Evolutionary conservation across 176 grass and related monocot genomes (phyloP), one percentile per base, ranked within the genome.

Genomic region (Puya raimondii): DNA sequence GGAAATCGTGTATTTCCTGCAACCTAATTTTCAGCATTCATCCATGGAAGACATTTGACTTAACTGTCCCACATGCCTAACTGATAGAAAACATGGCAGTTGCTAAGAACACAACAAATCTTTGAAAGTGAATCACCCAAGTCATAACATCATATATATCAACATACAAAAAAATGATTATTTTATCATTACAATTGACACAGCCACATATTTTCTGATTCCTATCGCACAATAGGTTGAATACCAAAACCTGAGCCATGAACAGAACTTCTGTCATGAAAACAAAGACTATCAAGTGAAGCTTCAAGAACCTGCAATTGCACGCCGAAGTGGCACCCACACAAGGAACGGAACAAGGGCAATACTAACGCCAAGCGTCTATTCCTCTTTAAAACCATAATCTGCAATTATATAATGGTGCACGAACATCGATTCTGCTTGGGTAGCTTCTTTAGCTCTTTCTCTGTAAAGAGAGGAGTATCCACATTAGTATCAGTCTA

Each of bases 391-490:
- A 16, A n/a, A 22, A 59, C 16, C 9, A 59, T 59, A 59, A 59
- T 21, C 54, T 59, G 16, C 16, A 2, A 63, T 67, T 16, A 67
- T 15, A 67, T 6, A 33, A 67, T 67, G 10, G 29, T 49, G 65
- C 65, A 67, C 11, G 65, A 33, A 17, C 65, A 67, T 67, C 65
- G 33, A 47, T 67, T 67, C 27, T 67, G 65, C 13, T 48, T 67
- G 9, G 65, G 26, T 10, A 33, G 10, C 33, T 67, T 67, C 23
- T 13, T 33, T 10, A 67, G 65, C 5, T 67, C 29, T 67, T 67
- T 67, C 33, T 67, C 65, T 67, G 65, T 67, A 67, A 47, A 67
- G 16, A 67, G 33, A 61, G 0, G 10, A 61, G 21, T 21, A 18
- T 21, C 56, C 16, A 18, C 15, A 61, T 58, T 20, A 58, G 53